Base-by-base conservation (phyloP, 495 filamentous ascomycete genomes). In the Xylaria intraflava region DNA sequence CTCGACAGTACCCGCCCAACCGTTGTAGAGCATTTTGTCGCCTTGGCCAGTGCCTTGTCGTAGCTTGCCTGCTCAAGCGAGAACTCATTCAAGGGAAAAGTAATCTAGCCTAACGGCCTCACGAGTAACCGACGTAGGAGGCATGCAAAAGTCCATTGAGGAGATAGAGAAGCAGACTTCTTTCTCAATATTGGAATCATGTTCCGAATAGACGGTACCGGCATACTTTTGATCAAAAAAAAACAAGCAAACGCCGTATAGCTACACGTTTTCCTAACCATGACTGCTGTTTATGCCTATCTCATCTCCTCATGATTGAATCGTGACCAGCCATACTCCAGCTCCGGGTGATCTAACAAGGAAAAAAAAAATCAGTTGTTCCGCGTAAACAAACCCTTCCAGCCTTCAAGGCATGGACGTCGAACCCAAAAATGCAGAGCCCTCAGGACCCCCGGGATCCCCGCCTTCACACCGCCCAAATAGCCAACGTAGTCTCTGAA, bases 401-500 rank as follows among this genome's bases (percentile, higher is more conserved):
- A 19, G 2, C 14, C 20, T 14, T 55, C 41, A 55, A n/a, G 52
- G 20, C 52, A 55, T 48, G 33, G 52, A 19, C 8, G 43, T 10
- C 6, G 42, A 17, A 33, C 46, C 51, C n/a, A 54, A 17, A 24
- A 9, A 49, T 16, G 44, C 3, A 20, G 52, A 33, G 12, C 43
- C 46, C 27, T 50, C 59, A n/a, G n/a, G 17, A 16, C 26, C 38
- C 9, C 33, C 53, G 22, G 40, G 7, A 8, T 38, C 35, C 16
- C 53, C 46, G 12, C 58, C 58, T 29, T 66, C 64, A 49, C 56
- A 63, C 16, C 62, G 54, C 6, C 64, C 59, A 14, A 62, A 66
- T 12, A 66, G 47, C 64, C 64, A 66, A 12, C 57, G 53, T 54
- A 77, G 35, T 23, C 55, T 57, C 35, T 59, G 55, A 48, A 72